phyloP scores from a whole-genome alignment of 2,329 filamentous ascomycete species.

The Pestalotiopsis sp. region DNA sequence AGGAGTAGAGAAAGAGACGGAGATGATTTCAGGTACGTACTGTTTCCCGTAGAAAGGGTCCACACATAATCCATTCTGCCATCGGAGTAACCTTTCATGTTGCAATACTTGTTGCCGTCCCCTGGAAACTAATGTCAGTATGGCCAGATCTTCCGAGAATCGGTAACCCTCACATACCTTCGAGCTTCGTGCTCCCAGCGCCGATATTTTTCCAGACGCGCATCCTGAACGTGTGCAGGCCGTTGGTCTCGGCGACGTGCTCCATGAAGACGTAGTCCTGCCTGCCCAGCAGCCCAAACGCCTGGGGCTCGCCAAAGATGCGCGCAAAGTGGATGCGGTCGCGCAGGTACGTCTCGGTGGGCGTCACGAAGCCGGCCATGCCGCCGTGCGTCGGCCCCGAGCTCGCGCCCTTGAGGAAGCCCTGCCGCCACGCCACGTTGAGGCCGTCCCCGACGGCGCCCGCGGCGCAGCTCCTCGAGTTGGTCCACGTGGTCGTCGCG shows the following conservation, averaged over 20 bases:
- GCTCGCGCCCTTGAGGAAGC: constrained; percentile 14
- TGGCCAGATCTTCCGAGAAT: not conserved
- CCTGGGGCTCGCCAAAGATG: constrained; percentile 21
- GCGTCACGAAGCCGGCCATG: constrained; percentile 6
- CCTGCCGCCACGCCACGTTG: constrained; percentile 23
- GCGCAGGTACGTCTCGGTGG: constrained; percentile 7
- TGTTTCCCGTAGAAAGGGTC: constrained; percentile 18
- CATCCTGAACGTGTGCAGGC: constrained; percentile 18
- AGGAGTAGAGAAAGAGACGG: not conserved
- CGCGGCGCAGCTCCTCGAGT: constrained; percentile 21
- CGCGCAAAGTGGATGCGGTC: constrained; percentile 26
- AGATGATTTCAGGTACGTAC: not conserved
- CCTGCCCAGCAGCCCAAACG: not conserved
- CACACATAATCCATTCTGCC: constrained; percentile 28
- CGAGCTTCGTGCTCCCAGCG: constrained; percentile 19
- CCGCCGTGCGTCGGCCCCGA: constrained; percentile 19
- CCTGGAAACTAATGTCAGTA: not conserved
- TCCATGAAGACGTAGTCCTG: constrained; percentile 25
- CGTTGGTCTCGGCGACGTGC: constrained; percentile 9
- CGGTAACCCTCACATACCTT: constrained; percentile 10
- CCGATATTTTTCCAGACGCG: constrained; percentile 26
- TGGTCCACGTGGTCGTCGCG: constrained; percentile 23
- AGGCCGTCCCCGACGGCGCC: constrained; percentile 23
- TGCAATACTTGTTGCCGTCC: constrained; percentile 31
- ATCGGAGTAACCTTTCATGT: constrained; percentile 29